Conservation (phyloP, 495 filamentous ascomycete species). For the Trichoderma virens region DNA sequence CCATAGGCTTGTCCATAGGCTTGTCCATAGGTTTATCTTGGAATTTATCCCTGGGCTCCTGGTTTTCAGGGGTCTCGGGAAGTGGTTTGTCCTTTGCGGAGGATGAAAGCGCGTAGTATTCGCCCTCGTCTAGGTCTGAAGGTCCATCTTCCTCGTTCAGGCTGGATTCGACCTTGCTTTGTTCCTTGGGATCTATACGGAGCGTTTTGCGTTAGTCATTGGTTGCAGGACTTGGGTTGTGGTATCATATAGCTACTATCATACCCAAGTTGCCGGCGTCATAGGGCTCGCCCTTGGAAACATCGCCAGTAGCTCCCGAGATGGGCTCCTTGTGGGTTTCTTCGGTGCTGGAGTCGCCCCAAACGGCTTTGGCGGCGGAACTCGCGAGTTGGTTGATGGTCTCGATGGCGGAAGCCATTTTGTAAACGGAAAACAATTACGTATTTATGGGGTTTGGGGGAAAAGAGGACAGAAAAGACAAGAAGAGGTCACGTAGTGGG, state of each 20-base stretch:
- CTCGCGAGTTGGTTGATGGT: slow-evolving; percentile 41
- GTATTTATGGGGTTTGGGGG: no score
- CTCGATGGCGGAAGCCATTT: slow-evolving; percentile 37
- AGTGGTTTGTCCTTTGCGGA: background rate
- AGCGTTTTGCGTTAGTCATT: slow-evolving; percentile 1
- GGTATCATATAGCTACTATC: background rate
- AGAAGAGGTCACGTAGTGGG: no score
- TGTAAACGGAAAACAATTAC: no score
- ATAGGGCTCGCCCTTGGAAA: slow-evolving; percentile 49
- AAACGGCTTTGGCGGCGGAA: slow-evolving; percentile 42
- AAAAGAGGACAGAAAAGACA: no score
- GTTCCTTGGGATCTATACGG: slow-evolving; percentile 11
- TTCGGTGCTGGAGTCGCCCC: slow-evolving; percentile 31
- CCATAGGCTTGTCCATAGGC: slow-evolving; percentile 16
- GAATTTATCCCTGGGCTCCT: no score
- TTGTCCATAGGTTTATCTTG: background rate
- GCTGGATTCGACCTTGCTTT: slow-evolving; percentile 18
- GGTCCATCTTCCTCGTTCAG: background rate
- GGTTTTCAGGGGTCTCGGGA: background rate
- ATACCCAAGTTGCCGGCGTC: slow-evolving; percentile 49
- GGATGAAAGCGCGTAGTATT: background rate
- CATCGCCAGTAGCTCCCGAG: slow-evolving; percentile 44
- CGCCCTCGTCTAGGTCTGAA: background rate
- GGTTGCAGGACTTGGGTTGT: background rate
- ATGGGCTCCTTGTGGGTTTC: slow-evolving; percentile 40